phyloP scores from a whole-genome alignment of 805 yeast species.

The Zygosaccharomyces kombuchaensis region DNA sequence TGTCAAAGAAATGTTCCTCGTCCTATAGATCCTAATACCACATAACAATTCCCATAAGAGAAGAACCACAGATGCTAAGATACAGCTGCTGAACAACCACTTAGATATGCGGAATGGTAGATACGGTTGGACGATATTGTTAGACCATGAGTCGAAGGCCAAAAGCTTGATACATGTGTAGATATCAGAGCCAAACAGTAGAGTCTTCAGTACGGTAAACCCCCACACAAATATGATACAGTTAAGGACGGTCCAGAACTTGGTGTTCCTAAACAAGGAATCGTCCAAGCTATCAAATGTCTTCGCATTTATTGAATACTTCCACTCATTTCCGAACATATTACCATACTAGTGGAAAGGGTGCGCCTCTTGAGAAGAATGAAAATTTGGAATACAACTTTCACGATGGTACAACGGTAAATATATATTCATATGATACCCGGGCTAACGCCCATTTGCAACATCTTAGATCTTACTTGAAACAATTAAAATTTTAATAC shows the following conservation, averaged over 20 bases:
- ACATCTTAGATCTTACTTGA: background rate
- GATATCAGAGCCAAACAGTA: slow-evolving; percentile 63
- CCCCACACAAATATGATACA: slow-evolving; percentile 26
- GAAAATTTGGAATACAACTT: background rate
- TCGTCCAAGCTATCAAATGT: slow-evolving; percentile 28
- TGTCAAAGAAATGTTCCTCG: slow-evolving; percentile 62
- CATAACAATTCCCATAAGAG: slow-evolving; percentile 52
- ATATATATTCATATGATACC: background rate
- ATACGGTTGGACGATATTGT: slow-evolving; percentile 45
- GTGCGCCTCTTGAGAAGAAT: too few species aligned
- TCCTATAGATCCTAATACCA: slow-evolving; percentile 54
- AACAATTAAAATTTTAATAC: background rate
- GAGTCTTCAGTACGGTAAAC: slow-evolving; percentile 45
- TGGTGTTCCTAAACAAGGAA: slow-evolving; percentile 20
- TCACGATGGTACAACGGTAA: background rate
- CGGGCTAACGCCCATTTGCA: background rate
- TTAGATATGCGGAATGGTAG: slow-evolving; percentile 48
- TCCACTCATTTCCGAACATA: slow-evolving; percentile 29
- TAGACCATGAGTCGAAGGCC: slow-evolving; percentile 68
- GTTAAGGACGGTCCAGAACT: slow-evolving; percentile 20
- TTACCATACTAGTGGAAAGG: background rate
- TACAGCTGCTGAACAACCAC: slow-evolving; percentile 81
- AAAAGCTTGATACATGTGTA: slow-evolving; percentile 73
- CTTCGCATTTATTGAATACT: slow-evolving; percentile 25
- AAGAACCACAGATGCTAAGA: slow-evolving; percentile 60